Conservation (phyloP, 495 filamentous ascomycete species). For the Chaetomium cochliodes region DNA sequence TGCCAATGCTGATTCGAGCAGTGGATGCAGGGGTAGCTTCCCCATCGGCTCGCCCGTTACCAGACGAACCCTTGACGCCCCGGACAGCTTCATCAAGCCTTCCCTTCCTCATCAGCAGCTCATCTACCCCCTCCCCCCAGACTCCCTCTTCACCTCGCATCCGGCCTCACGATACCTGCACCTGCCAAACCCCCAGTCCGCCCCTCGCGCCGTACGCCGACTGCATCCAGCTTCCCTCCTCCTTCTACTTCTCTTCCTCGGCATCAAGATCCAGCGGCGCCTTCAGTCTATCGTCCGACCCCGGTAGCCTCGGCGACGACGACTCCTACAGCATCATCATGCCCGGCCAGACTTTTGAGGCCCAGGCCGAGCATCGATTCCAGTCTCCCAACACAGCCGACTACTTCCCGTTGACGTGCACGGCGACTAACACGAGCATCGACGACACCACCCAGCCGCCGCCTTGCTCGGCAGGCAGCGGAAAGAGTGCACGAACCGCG, state of each 20-base stretch:
- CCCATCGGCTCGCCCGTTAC: constrained; percentile 18
- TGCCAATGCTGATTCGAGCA: constrained; percentile 8
- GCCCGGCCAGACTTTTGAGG: constrained; percentile 29
- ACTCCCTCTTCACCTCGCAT: constrained; percentile 8
- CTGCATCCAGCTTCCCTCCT: constrained; percentile 21
- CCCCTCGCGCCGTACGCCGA: constrained; percentile 14
- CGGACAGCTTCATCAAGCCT: constrained; percentile 25
- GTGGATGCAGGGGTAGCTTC: constrained; percentile 9
- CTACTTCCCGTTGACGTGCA: constrained; percentile 18
- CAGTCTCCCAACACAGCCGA: constrained; percentile 12
- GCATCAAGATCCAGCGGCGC: constrained; percentile 31
- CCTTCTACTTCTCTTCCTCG: constrained; percentile 35
- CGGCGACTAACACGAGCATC: constrained; percentile 15
- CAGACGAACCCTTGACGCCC: constrained; percentile 29
- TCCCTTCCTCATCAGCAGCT: constrained; percentile 27
- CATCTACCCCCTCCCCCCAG: constrained; percentile 12
- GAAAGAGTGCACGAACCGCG: constrained; percentile 23
- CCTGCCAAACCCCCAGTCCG: background rate
- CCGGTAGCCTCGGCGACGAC: constrained; percentile 14
- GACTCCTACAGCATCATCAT: constrained; percentile 30
- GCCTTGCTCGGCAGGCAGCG: constrained; percentile 31
- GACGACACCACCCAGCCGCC: constrained; percentile 23
- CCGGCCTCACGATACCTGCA: background rate
- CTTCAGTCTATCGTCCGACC: constrained; percentile 19
- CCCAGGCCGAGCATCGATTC: constrained; percentile 19